Base-by-base conservation (phyloP, 1,284 basidiomycete species). In the Pseudozyma flocculosa region DNA sequence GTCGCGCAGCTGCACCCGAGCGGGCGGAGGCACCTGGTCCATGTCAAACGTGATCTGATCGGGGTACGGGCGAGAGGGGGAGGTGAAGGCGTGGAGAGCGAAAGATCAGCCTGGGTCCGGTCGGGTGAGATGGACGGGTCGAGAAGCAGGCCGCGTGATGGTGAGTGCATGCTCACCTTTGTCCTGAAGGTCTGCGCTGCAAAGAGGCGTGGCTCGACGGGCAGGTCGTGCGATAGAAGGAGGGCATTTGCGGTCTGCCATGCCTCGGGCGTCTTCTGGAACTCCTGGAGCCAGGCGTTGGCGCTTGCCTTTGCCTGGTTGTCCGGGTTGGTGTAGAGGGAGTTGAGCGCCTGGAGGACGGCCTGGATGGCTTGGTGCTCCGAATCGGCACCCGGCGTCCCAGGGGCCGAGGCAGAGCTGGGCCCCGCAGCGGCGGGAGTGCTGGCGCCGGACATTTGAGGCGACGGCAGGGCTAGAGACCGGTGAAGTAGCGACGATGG, bases 171-270 rank as follows among this genome's bases (percentile, higher is more conserved):
- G n/a, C 86, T 70, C 58, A 91, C 93, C 84, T 99, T 99, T 54
- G 88, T 84, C 73, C 94, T 84, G 78, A 99, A 91, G 0, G 95
- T 98, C 80, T 98, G 95, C 0, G 94, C 92, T 17, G 93, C 92
- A 77, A 99, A 97, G 43, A 97, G 81, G 73, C 92, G 89, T 32
- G 90, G 90, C 53, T 91, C 85, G 43, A 84, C 79, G 1, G 92
- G 89, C 4, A 87, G 85, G 64, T 92, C 88, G 43, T 86, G 84
- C 3, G 88, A 86, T 52, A 88, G 85, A 50, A 99, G 85, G 56
- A 99, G 85, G 70, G 88, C 82, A 81, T 96, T 94, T 80, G 92
- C 94, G 43, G 89, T 91, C 68, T 87, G 84, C 95, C 95, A 99
- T 70, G 95, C 94, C 79, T 96, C 90, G 76, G 86, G 84, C 90